These are phyloP conservation scores for Aspergillus costaricaensis DNA, from an alignment of 2,329 filamentous ascomycete species.

Conservation along the genomic window DNA sequence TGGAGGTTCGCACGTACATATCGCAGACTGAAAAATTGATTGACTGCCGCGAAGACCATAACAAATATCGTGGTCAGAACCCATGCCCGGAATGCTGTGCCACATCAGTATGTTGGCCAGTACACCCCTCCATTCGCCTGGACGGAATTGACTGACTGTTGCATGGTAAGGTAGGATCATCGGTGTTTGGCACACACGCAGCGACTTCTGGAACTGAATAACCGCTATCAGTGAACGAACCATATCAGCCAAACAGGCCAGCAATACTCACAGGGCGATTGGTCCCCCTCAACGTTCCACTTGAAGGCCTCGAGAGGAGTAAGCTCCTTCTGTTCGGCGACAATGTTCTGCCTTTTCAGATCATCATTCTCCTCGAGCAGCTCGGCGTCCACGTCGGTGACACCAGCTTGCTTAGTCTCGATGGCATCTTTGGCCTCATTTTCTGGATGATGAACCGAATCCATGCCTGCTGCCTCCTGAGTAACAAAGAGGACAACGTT, in stretches of 20 bases:
- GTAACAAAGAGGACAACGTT: not conserved
- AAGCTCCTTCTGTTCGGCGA: conserved; percentile 32
- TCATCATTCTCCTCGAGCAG: conserved; percentile 3
- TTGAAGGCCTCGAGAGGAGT: conserved; percentile 40
- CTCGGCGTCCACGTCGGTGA: not conserved
- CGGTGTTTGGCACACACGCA: conserved; percentile 39
- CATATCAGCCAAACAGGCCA: not conserved
- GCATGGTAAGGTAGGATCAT: conserved; percentile 35
- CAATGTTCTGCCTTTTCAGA: not conserved
- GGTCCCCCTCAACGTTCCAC: conserved; percentile 42
- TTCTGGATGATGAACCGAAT: not conserved
- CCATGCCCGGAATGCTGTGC: conserved; percentile 34
- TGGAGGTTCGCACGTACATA: conserved; percentile 19
- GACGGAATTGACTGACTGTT: conserved; percentile 27
- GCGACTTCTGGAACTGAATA: conserved; percentile 39
- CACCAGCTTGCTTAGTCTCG: not conserved
- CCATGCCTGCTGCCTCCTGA: not conserved
- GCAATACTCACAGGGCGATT: conserved; percentile 37
- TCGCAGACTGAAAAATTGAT: conserved; percentile 30
- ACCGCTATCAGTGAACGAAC: not conserved
- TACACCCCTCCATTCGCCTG: no score
- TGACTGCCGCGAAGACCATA: conserved; percentile 27
- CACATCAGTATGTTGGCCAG: not conserved
- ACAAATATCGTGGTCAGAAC: conserved; percentile 29
- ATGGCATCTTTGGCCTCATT: not conserved